phyloP scores from a whole-genome alignment of 2,329 filamentous ascomycete genomes.

The Aspergillus sp. region DNA sequence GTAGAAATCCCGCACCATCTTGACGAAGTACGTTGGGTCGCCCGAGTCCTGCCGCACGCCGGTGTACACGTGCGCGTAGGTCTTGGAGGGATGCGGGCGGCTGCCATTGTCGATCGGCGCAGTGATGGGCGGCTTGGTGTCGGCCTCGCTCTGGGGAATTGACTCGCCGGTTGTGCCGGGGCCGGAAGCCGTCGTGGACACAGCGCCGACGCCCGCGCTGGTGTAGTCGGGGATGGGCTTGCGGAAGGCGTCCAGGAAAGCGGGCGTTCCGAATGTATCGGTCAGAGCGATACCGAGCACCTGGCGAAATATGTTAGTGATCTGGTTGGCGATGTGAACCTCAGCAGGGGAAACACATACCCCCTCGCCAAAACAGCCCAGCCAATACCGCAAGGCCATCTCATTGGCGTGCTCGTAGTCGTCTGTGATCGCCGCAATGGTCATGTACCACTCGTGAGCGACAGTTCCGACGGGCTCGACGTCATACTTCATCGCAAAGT shows the following conservation, averaged over 20 bases:
- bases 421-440: conserved; percentile 83
- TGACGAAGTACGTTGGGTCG: conserved; percentile 75
- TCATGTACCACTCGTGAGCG: conserved; percentile 99
- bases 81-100: conserved; percentile 47
- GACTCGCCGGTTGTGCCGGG: conserved; percentile 43
- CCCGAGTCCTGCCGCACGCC: conserved; percentile 90
- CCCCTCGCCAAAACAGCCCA: conserved; percentile 82
- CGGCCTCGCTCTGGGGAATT: conserved; percentile 34
- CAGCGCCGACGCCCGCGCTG: conserved; percentile 39
- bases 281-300: conserved; percentile 87
- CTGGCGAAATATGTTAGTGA: conserved; percentile 21
- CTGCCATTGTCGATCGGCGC: conserved; percentile 37
- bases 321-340: background rate
- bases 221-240: conserved; percentile 56
- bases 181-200: conserved; percentile 38
- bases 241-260: conserved; percentile 82
- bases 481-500: conserved; percentile 90
- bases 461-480: conserved; percentile 83
- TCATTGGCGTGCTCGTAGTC: conserved; percentile 85
- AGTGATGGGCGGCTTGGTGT: conserved; percentile 43
- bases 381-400: conserved; percentile 81
- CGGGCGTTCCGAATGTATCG: conserved; percentile 90
- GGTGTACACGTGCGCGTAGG: conserved; percentile 77
- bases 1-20: conserved; percentile 78
- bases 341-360: conserved; percentile 32